Evolutionary conservation across 225 moss, liverwort and hornwort genomes (phyloP), one percentile per base, ranked within the genome.

Genomic region (Physcomitrellopsis africana): DNA sequence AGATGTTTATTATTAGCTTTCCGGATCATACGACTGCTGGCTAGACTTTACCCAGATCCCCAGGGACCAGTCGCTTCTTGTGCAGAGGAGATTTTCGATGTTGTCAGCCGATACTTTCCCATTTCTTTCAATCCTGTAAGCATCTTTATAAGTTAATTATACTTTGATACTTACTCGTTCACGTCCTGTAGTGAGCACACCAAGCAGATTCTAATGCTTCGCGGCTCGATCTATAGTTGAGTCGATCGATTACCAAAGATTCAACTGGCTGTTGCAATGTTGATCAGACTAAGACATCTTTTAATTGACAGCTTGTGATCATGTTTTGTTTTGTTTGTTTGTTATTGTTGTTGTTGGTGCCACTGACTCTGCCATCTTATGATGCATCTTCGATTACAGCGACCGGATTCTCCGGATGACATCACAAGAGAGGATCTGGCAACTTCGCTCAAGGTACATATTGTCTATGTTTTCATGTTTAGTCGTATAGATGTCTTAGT

Each of bases 51-150:
- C 68, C 92, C 91, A 65, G 83, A 84, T 22, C 80, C 86, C 24
- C 66, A 84, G 79, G 89, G 91, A 51, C 91, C 92, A 61, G 57
- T 95, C 69, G 85, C 86, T 70, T 79, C 78, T 15, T 81, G 70
- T 75, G 91, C 81, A 11, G 86, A 88, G 51, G 89, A 89, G 63
- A 71, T 95, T 53, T 95, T 95, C 76, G 86, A 88, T 57, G 79
- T 92, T 63, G 84, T 88, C 60, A 84, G 89, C 77, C 84, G 89
- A 72, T 95, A 95, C 72, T 95, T 95, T 64, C 95, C 95, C 13
- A 91, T 95, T 10, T 80, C 91, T 27, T 93, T 92, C 72, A 89
- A 77, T 73, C 72, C 89, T 64, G 95, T 95, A 81, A 79, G 92
- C 73, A 51, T 15, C 14, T 47, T 48, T 11, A 7, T 26, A 5